Evolutionary conservation across 2,329 filamentous ascomycete genomes (phyloP).

Genomic region (Apiospora malaysiana): DNA sequence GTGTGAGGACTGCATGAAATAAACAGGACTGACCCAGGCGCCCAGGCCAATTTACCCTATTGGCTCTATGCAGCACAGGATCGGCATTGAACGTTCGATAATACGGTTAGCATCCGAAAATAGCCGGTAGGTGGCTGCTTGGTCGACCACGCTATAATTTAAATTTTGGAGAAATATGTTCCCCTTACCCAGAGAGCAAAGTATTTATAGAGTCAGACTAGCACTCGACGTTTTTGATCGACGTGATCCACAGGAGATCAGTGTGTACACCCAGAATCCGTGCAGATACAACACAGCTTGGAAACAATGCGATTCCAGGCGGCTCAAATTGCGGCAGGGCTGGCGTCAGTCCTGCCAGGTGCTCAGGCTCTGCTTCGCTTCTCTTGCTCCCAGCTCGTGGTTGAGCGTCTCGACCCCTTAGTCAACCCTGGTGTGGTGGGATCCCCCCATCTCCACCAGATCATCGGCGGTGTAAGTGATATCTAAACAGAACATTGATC

Average conservation of each 20-base stretch:
- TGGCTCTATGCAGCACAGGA: background rate
- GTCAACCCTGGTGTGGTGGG: constrained; percentile 38
- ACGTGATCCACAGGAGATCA: background rate
- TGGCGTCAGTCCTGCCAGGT: background rate
- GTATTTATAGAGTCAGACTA: background rate
- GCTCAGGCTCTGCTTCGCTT: constrained; percentile 38
- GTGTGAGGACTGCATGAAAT: background rate
- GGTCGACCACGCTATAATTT: background rate
- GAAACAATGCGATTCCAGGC: background rate
- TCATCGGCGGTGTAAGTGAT: constrained; percentile 35
- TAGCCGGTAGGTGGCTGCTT: background rate
- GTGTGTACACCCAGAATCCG: background rate
- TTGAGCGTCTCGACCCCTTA: constrained; percentile 40
- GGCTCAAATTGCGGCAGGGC: background rate
- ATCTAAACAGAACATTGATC: background rate
- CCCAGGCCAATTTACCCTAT: background rate
- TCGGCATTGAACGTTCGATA: background rate
- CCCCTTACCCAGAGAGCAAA: background rate
- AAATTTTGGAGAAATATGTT: background rate
- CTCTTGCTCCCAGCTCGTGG: constrained; percentile 43
- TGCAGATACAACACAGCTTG: background rate
- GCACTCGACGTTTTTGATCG: background rate
- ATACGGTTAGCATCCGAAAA: constrained; percentile 3
- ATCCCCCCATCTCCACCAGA: constrained; percentile 40
- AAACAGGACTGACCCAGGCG: background rate